These are phyloP conservation scores for Panicum miliaceum DNA, from an alignment of 176 grass and related monocot genomes.

Conservation along the genomic window DNA sequence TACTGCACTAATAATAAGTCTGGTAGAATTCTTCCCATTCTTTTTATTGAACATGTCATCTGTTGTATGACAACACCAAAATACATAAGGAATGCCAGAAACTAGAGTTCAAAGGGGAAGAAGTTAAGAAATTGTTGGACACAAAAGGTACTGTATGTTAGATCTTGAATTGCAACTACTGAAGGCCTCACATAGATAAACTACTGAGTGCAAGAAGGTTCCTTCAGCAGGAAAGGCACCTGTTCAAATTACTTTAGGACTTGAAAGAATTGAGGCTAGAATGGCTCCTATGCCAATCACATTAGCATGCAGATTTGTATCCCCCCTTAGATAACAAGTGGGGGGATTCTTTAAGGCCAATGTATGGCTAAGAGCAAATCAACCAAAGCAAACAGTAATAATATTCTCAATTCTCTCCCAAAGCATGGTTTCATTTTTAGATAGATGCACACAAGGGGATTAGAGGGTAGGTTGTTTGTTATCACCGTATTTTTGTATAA, in stretches of 20 bases:
- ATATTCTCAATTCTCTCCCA: background rate
- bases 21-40: conserved; percentile 79
- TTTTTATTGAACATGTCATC: conserved; percentile 55
- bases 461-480: conserved; percentile 10
- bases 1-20: conserved; percentile 96
- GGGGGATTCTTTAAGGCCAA: background rate
- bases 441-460: background rate
- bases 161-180: background rate
- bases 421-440: background rate
- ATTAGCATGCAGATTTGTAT: background rate
- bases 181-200: conserved; percentile 28
- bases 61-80: conserved; percentile 43
- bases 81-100: conserved; percentile 29
- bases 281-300: background rate
- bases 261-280: background rate
- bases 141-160: background rate
- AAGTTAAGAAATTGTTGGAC: background rate
- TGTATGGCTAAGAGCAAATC: background rate
- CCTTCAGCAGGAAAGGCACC: background rate
- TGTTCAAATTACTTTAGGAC: background rate
- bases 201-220: background rate
- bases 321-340: background rate
- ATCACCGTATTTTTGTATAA: background rate
- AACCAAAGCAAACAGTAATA: conserved; percentile 6
- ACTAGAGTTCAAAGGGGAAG: background rate